Evolutionary conservation across 108 stramenopile species (phyloP).

Genomic region (Chaetoceros muelleri): DNA sequence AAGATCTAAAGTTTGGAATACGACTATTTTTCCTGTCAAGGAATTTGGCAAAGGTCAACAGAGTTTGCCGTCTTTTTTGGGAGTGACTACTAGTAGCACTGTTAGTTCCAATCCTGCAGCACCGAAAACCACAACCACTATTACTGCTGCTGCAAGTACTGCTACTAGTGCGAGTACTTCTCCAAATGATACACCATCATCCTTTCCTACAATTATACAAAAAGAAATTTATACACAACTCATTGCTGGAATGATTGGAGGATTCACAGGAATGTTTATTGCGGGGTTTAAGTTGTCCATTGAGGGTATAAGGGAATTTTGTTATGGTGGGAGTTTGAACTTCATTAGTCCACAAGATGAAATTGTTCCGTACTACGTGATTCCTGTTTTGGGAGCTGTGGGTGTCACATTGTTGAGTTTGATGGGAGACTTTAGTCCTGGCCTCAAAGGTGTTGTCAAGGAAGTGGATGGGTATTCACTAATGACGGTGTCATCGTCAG

Average conservation of each 20-base stretch:
- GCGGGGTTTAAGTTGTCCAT: slow-evolving; percentile 63
- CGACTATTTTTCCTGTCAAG: too few relatives aligned
- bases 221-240: slow-evolving; percentile 26
- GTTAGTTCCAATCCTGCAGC: slow-evolving; percentile 8
- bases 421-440: slow-evolving; percentile 51
- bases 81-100: too few relatives aligned
- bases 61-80: too few relatives aligned
- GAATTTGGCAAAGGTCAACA: too few relatives aligned
- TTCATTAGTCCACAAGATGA: slow-evolving; percentile 2
- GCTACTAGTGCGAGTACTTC: too few relatives aligned
- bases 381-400: slow-evolving; percentile 59
- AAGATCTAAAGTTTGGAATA: too few relatives aligned
- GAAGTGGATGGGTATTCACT: slow-evolving; percentile 50
- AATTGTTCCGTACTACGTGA: slow-evolving; percentile 21
- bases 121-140: background rate
- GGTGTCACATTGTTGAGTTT: slow-evolving; percentile 32
- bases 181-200: slow-evolving; percentile 1
- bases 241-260: slow-evolving; percentile 51
- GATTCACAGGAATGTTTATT: slow-evolving; percentile 43
- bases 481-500: slow-evolving; percentile 17
- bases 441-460: slow-evolving; percentile 45
- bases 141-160: background rate
- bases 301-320: slow-evolving; percentile 34
- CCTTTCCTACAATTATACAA: background rate
- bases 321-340: slow-evolving; percentile 26